phyloP scores from a whole-genome alignment of 495 filamentous ascomycete species.

The Neurospora africana region DNA sequence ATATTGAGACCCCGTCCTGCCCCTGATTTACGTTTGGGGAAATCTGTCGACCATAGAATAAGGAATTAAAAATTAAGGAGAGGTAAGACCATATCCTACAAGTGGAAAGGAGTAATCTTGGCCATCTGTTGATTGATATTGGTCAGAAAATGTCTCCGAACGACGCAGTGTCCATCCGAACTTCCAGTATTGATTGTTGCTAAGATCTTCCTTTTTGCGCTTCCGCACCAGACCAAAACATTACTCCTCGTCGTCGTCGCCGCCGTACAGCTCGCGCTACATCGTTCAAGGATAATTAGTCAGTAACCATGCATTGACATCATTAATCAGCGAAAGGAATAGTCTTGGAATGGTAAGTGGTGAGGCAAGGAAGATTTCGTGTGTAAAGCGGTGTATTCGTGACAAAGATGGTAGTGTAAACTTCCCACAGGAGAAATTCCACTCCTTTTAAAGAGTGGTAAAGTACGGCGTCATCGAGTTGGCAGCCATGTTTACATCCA shows the following conservation, averaged over 20 bases:
- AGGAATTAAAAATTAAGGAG: neutral
- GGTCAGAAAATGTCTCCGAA: neutral
- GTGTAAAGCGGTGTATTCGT: too few species aligned
- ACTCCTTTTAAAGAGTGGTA: too few species aligned
- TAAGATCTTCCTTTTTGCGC: neutral
- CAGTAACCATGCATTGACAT: neutral
- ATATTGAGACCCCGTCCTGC: neutral
- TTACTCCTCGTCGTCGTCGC: slow-evolving; percentile 5
- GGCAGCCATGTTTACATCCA: too few species aligned
- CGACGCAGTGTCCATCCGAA: neutral
- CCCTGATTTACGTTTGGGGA: neutral
- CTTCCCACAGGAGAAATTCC: too few species aligned
- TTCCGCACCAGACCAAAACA: neutral
- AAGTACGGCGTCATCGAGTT: too few species aligned
- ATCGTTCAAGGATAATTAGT: neutral
- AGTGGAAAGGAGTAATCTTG: neutral
- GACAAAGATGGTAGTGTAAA: too few species aligned
- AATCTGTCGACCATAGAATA: neutral
- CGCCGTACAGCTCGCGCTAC: slow-evolving; percentile 17
- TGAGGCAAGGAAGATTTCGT: too few species aligned
- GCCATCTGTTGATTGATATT: neutral
- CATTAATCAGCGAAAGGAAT: neutral
- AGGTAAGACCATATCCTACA: neutral
- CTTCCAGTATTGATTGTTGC: neutral
- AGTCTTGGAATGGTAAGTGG: neutral